These are phyloP conservation scores for Fusarium irregulare DNA, from an alignment of 2,329 filamentous ascomycete genomes.

Conservation along the genomic window DNA sequence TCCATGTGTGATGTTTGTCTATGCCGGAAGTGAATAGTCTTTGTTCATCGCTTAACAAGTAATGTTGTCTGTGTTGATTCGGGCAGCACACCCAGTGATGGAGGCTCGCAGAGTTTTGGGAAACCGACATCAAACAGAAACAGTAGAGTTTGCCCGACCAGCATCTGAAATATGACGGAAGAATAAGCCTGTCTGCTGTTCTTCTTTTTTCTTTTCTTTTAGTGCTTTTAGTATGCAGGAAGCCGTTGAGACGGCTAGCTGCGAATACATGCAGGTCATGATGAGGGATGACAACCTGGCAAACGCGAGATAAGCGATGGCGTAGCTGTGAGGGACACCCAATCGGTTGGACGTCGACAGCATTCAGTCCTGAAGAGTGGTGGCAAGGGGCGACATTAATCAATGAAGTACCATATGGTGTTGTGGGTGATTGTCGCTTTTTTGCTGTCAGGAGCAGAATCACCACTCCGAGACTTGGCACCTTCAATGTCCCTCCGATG, in stretches of 20 bases:
- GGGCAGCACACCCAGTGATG: not conserved
- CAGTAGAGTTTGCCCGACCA: not conserved
- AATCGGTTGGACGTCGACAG: conserved; percentile 43
- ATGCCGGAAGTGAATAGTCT: not conserved
- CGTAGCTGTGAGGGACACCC: conserved; percentile 37
- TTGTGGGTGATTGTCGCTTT: conserved; percentile 40
- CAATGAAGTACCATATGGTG: conserved; percentile 20
- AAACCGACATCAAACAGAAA: not conserved
- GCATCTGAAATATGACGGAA: not conserved
- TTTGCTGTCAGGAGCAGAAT: conserved; percentile 38
- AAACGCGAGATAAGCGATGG: conserved; percentile 45
- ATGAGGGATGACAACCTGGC: conserved; percentile 30
- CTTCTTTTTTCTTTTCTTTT: not conserved
- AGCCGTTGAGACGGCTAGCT: conserved; percentile 34
- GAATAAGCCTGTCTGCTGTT: not conserved
- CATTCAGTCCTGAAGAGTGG: conserved; percentile 39
- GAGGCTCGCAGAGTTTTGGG: not conserved
- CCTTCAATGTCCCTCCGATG: conserved; percentile 16
- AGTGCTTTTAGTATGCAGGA: conserved; percentile 20
- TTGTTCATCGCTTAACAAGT: not conserved
- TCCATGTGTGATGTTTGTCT: not conserved
- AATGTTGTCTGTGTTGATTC: not conserved
- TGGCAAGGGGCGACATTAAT: conserved; percentile 36
- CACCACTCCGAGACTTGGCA: conserved; percentile 34
- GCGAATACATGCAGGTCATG: conserved; percentile 41